phyloP scores from a whole-genome alignment of 2,329 filamentous ascomycete species.

The Colletotrichum sojae region DNA sequence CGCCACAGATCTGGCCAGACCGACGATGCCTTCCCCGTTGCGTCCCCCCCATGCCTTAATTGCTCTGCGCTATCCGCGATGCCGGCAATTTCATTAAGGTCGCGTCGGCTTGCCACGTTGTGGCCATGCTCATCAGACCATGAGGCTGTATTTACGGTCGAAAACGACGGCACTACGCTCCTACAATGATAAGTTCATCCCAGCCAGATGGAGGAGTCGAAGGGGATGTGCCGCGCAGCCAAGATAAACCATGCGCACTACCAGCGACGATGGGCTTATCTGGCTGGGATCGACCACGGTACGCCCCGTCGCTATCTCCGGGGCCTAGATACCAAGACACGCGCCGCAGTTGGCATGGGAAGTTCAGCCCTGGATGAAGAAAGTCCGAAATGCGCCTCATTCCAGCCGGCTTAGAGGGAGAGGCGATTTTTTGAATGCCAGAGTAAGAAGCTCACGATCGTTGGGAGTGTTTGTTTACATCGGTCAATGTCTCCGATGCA shows the following conservation, averaged over 20 bases:
- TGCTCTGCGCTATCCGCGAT: neutral
- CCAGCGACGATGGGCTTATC: neutral
- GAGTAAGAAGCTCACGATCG: neutral
- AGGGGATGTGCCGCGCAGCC: too few species aligned
- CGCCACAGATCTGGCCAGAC: too few species aligned
- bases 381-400: neutral
- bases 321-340: neutral
- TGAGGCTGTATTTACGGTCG: too few species aligned
- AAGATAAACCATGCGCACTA: too few species aligned
- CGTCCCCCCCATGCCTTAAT: neutral
- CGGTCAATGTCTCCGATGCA: neutral
- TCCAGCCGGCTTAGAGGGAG: too few species aligned
- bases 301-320: neutral
- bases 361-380: neutral
- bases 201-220: too few species aligned
- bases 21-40: neutral
- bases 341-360: too few species aligned
- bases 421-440: too few species aligned
- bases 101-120: neutral
- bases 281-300: neutral
- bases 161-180: too few species aligned
- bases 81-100: neutral
- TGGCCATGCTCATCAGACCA: neutral
- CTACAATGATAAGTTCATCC: too few species aligned
- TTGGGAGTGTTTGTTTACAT: neutral